phyloP scores from a whole-genome alignment of 202 grass and related monocot species.

The Setaria italica region DNA sequence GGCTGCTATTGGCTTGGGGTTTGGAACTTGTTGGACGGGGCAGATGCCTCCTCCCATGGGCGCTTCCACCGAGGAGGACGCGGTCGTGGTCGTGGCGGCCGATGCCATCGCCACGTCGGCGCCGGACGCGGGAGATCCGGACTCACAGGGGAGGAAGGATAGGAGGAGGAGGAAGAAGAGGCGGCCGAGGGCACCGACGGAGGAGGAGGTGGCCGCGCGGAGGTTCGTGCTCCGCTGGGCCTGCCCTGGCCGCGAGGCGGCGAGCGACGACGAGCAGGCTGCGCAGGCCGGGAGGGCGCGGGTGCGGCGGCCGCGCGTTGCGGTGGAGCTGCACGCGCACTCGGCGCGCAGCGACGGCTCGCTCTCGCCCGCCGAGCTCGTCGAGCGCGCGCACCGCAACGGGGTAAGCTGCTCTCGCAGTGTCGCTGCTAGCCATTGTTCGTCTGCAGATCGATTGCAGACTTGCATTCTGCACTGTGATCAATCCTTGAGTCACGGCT shows the following conservation, averaged over 20 bases:
- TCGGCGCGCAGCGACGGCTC: conserved; percentile 70
- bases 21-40: not conserved
- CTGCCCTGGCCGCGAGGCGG: conserved; percentile 26
- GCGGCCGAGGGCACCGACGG: conserved; percentile 47
- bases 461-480: not conserved
- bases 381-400: conserved; percentile 71
- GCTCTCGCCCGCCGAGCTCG: conserved; percentile 71
- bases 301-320: conserved; percentile 40
- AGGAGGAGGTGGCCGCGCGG: conserved; percentile 59
- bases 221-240: conserved; percentile 66
- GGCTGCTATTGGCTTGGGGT: not conserved
- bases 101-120: not conserved
- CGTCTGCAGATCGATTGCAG: not conserved
- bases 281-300: not conserved
- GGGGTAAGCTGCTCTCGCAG: conserved; percentile 44
- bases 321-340: conserved; percentile 79
- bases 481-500: not conserved
- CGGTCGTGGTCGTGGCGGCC: not conserved
- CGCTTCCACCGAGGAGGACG: conserved; percentile 19
- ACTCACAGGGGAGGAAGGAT: conserved; percentile 2
- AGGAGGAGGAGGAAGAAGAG: conserved; percentile 43
- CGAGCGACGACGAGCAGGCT: conserved; percentile 3
- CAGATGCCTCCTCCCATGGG: conserved; percentile 9
- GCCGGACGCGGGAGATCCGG: not conserved
- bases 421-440: not conserved